Conservation (phyloP, 2,329 filamentous ascomycete species). For the Dothidotthia symphoricarpi region DNA sequence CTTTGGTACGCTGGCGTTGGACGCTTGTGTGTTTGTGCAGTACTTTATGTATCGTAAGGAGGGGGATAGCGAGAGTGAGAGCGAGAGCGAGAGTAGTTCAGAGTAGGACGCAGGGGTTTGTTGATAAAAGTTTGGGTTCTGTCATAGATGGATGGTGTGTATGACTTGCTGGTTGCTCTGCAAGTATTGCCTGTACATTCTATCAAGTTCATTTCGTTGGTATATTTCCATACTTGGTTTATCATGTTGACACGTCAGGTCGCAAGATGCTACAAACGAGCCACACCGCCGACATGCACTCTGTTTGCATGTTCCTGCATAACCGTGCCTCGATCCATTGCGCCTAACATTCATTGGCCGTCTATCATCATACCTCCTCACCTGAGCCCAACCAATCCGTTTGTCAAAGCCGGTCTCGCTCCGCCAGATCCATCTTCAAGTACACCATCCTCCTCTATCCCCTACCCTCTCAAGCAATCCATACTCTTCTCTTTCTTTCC, state of each 20-base stretch:
- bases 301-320: not conserved
- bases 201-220: too few species aligned
- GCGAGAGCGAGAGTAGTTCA: too few species aligned
- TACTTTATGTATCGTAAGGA: constrained; percentile 77
- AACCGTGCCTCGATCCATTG: not conserved
- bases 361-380: not conserved
- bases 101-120: too few species aligned
- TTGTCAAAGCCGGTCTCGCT: not conserved
- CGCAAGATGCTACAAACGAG: too few species aligned
- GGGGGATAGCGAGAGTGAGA: constrained; percentile 26
- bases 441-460: not conserved
- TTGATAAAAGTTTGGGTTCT: too few species aligned
- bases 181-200: too few species aligned
- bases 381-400: not conserved
- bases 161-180: too few species aligned
- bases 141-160: too few species aligned
- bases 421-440: not conserved
- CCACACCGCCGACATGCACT: not conserved
- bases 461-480: not conserved
- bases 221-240: too few species aligned
- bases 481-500: not conserved
- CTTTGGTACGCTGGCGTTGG: constrained; percentile 79
- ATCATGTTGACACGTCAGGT: too few species aligned
- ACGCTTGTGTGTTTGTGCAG: constrained; percentile 83
- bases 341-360: not conserved